Percentiles rank a stretch among this genome's conserved stretches.
Evolutionary conservation across 805 yeast genomes (phyloP).

Genomic region (Candida methanosorbosa): DNA sequence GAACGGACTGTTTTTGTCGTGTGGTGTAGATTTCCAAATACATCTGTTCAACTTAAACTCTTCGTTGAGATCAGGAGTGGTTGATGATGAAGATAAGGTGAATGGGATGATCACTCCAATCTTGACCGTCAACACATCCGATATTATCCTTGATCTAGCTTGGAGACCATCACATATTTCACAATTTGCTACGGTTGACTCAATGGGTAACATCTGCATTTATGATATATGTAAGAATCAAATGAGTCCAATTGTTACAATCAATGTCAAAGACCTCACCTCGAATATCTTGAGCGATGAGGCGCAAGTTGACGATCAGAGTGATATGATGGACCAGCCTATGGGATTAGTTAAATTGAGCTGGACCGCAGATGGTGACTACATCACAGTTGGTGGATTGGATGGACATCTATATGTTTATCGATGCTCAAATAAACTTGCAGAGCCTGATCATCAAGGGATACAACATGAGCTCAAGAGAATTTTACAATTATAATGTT

Average conservation of each 20-base stretch:
- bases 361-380: conserved; percentile 4
- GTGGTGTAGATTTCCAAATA: conserved; percentile 29
- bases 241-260: conserved; percentile 15
- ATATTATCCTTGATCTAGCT: conserved; percentile 23
- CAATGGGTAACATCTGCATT: conserved; percentile 23
- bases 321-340: background rate
- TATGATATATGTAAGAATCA: conserved; percentile 27
- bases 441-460: background rate
- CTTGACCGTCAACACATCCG: conserved; percentile 15
- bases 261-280: conserved; percentile 21
- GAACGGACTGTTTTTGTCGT: conserved; percentile 12
- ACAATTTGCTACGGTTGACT: conserved; percentile 26
- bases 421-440: background rate
- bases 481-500: no score
- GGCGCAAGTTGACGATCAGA: background rate
- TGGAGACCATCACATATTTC: conserved; percentile 26
- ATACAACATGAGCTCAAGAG: no score
- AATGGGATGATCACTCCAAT: no score
- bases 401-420: conserved; percentile 11
- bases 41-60: conserved; percentile 8
- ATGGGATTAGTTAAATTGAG: conserved; percentile 3
- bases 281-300: no score
- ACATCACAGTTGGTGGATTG: conserved; percentile 14
- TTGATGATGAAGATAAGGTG: background rate
- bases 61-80: background rate